Conservation (phyloP, 2,329 filamentous ascomycete genomes). For the Hymenoscyphus linearis region DNA sequence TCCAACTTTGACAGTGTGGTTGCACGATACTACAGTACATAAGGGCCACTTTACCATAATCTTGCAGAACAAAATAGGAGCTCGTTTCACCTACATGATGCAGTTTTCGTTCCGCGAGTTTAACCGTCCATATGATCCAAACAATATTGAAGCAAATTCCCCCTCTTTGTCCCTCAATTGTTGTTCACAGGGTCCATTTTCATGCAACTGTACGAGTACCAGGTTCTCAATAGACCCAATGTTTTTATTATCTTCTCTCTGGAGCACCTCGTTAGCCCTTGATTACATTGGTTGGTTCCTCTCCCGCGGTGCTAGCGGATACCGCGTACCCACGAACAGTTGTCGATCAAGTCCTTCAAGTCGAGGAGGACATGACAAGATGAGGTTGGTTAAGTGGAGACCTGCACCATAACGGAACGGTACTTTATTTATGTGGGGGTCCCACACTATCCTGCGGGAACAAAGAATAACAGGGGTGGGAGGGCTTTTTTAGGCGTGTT, state of each 20-base stretch:
- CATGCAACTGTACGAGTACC: not conserved
- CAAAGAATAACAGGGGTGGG: not conserved
- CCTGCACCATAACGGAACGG: not conserved
- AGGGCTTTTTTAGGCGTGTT: not conserved
- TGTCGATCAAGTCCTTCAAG: not conserved
- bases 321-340: too few species aligned
- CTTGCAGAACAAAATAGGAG: not conserved
- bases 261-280: not conserved
- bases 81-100: not conserved
- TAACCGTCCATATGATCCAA: not conserved
- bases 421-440: constrained; percentile 1
- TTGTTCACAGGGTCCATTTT: not conserved
- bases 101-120: not conserved
- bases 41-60: not conserved
- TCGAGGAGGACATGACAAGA: not conserved
- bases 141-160: not conserved
- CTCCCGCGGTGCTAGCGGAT: not conserved
- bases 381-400: not conserved
- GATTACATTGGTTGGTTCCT: not conserved
- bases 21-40: not conserved
- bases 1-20: not conserved
- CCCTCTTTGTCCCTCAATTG: not conserved
- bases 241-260: not conserved
- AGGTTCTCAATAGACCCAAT: not conserved
- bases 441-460: not conserved